phyloP scores from a whole-genome alignment of 192 early-diverging fungal species.

The Rhizoclosmatium globosum region DNA sequence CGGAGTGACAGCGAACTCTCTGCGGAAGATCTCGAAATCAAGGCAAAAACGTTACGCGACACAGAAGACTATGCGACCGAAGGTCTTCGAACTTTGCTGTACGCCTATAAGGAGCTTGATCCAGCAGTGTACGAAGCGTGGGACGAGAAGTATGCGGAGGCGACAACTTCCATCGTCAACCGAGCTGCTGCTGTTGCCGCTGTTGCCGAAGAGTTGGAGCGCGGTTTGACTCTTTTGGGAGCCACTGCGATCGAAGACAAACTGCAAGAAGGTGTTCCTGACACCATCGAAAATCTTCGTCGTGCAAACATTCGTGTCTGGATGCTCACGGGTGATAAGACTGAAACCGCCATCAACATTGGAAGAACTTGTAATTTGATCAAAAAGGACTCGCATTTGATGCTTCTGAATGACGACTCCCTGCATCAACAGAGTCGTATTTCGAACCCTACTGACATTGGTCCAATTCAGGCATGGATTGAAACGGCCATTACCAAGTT shows the following conservation, averaged over 20 bases:
- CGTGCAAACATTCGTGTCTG: constrained; percentile 82
- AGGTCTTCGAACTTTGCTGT: constrained; percentile 82
- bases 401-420: constrained; percentile 39
- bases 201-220: constrained; percentile 78
- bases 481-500: not conserved
- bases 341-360: constrained; percentile 90
- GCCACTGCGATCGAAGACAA: constrained; percentile 90
- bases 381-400: constrained; percentile 55
- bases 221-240: constrained; percentile 74
- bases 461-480: not conserved
- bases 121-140: constrained; percentile 78
- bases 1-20: constrained; percentile 25
- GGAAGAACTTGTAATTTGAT: constrained; percentile 80
- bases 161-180: constrained; percentile 72
- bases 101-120: constrained; percentile 79
- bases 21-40: not conserved
- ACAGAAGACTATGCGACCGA: constrained; percentile 45
- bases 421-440: not conserved
- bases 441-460: not conserved
- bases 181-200: constrained; percentile 79
- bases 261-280: constrained; percentile 83
- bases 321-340: constrained; percentile 91
- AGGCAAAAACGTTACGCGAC: constrained; percentile 36
- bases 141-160: constrained; percentile 75
- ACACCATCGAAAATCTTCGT: constrained; percentile 81